Evolutionary conservation across 177 flowering plant genomes (phyloP), one percentile per base, ranked within the genome.

Genomic region (Vitis hybrid): DNA sequence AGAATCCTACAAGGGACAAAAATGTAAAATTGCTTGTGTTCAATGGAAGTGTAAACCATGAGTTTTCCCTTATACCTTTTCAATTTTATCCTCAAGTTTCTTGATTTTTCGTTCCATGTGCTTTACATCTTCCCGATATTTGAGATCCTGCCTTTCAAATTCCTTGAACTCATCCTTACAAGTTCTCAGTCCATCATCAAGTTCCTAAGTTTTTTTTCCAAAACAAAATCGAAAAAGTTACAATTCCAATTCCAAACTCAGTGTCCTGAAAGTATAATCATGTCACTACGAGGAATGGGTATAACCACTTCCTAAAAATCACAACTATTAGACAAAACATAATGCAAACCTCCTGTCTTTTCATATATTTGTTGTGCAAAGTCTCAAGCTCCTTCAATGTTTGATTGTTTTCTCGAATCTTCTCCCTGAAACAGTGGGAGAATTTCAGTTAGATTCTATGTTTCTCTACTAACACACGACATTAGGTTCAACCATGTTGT

Each of bases 111-210:
- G 97, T 79, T 90, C 90, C 83, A 78, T 75, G 80, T 93, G 96
- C 83, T 91, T 93, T 50, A 87, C 74, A 82, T 91, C 97, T 78
- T 95, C 98, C 27, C 91, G 79, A 55, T 89, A 76, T 73, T 95
- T 91, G 62, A 93, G 83, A 81, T 95, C 97, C 82, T 89, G 97
- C 82, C 98, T 87, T 79, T 93, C 99, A 82, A 95, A 95, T 66
- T 95, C 97, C 76, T 91, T 93, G 64, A 95, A 93, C 74, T 88
- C 86, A 56, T 93, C 96, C 78, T 90, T 95, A 72, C 88, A 83
- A 12, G 52, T 72, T 70, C 81, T 80, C 21, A 91, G 84, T 5
- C 74, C 79, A 74, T 71, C 81, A 64, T 93, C 90, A 59, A 95
- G 87, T 73, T 93, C 94, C 97, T 93, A 46, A n/a, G 74, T 54